Percentiles rank a stretch among this genome's conserved stretches.
phyloP scores from a whole-genome alignment of 192 early-diverging fungal genomes.

The Funneliformis mosseae region DNA sequence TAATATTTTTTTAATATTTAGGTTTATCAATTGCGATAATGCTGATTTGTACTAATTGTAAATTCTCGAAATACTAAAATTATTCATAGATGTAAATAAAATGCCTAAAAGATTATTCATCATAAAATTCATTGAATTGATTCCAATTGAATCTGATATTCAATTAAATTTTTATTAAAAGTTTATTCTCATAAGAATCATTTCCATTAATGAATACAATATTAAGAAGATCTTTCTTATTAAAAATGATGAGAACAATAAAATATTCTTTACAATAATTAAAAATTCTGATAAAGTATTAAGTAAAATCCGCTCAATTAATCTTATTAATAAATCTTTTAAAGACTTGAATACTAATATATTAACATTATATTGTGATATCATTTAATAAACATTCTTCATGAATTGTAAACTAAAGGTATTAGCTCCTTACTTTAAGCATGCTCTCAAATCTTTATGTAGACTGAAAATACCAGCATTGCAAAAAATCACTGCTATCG shows the following conservation, averaged over 20 bases:
- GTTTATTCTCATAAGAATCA: slow-evolving; percentile 15
- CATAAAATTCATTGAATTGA: neutral
- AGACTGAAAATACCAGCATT: neutral
- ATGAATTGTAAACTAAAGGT: neutral
- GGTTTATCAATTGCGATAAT: no score
- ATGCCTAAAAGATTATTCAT: slow-evolving; percentile 23
- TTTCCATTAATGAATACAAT: slow-evolving; percentile 15
- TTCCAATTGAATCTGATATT: slow-evolving; percentile 11
- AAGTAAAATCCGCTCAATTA: neutral
- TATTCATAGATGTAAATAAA: no score
- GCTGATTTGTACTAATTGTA: no score
- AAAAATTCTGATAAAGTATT: neutral
- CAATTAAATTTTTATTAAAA: slow-evolving; percentile 13
- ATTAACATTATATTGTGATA: slow-evolving; percentile 26
- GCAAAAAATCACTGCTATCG: slow-evolving; percentile 28
- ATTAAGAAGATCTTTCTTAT: neutral
- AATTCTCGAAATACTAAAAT: no score
- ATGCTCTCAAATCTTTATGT: neutral
- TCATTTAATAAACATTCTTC: slow-evolving; percentile 29
- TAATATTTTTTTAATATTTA: no score
- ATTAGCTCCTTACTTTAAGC: neutral
- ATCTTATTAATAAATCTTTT: slow-evolving; percentile 28
- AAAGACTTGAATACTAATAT: slow-evolving; percentile 5
- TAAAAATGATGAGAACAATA: neutral
- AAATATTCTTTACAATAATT: slow-evolving; percentile 1